Percentiles rank a stretch among this genome's conserved stretches.
These are phyloP conservation scores for Phylloporus gajari DNA, from an alignment of 1,284 basidiomycete genomes.

Conservation along the genomic window DNA sequence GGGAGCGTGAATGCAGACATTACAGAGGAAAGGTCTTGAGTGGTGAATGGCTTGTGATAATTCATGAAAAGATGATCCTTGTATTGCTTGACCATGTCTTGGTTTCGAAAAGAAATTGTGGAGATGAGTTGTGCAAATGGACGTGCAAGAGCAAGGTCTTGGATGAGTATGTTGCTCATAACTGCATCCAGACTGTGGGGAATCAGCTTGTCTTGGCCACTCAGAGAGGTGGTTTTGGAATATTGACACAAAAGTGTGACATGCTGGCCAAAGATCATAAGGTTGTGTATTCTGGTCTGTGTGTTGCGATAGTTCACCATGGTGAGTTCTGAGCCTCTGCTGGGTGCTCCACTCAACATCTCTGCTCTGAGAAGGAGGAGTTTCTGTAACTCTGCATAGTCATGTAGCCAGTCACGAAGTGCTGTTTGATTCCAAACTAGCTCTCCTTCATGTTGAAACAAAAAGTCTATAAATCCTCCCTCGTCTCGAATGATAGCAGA, in stretches of 20 bases:
- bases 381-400: conserved; percentile 25
- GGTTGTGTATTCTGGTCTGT: conserved; percentile 17
- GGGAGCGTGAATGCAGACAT: conserved; percentile 19
- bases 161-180: conserved; percentile 37
- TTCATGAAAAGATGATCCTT: conserved; percentile 39
- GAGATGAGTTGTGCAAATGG: conserved; percentile 40
- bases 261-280: conserved; percentile 28
- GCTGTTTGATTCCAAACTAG: conserved; percentile 22
- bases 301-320: conserved; percentile 32
- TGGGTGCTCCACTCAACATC: conserved; percentile 32
- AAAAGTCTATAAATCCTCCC: background rate
- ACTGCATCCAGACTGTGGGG: conserved; percentile 41
- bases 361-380: conserved; percentile 25
- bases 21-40: conserved; percentile 24
- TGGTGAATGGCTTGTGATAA: conserved; percentile 30
- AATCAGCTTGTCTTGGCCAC: conserved; percentile 41
- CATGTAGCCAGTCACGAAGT: conserved; percentile 27
- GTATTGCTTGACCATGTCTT: conserved; percentile 21
- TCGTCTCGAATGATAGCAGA: background rate
- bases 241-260: conserved; percentile 39
- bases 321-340: conserved; percentile 38
- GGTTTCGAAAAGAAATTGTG: conserved; percentile 4
- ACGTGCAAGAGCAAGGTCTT: conserved; percentile 36
- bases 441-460: background rate
- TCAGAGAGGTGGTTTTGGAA: conserved; percentile 33